Evolutionary conservation across 169 alveolate genomes (phyloP).

Genomic region (Plasmodium fragile): DNA sequence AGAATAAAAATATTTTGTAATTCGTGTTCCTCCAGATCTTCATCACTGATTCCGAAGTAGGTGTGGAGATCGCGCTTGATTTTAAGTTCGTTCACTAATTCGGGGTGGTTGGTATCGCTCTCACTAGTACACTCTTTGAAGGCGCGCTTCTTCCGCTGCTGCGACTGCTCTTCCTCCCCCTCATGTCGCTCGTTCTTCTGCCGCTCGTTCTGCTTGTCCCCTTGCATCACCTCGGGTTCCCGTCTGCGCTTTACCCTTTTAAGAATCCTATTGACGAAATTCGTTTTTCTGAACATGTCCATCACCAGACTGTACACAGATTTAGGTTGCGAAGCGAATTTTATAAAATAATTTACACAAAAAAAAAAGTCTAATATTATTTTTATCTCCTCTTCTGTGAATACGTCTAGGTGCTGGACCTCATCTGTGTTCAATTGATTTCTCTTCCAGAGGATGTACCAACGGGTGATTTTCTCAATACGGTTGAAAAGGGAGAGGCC

Average conservation of each 20-base stretch:
- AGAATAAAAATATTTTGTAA: constrained; percentile 47
- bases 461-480: constrained; percentile 6
- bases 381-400: constrained; percentile 42
- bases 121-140: background rate
- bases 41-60: constrained; percentile 25
- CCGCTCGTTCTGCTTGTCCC: background rate
- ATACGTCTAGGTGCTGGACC: background rate
- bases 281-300: constrained; percentile 15
- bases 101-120: background rate
- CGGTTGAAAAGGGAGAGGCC: background rate
- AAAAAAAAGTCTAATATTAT: constrained; percentile 49
- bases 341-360: constrained; percentile 34
- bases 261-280: constrained; percentile 10
- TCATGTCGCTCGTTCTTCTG: background rate
- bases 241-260: constrained; percentile 3
- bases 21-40: constrained; percentile 18
- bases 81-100: background rate
- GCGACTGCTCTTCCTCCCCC: background rate
- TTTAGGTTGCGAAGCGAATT: background rate
- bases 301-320: constrained; percentile 50
- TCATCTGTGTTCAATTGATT: background rate
- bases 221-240: background rate
- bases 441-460: constrained; percentile 9
- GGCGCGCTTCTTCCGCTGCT: constrained; percentile 9
- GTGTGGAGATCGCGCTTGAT: constrained; percentile 31